Evolutionary conservation across 306 rosid species (phyloP).

Genomic region (Potentilla sterilis): DNA sequence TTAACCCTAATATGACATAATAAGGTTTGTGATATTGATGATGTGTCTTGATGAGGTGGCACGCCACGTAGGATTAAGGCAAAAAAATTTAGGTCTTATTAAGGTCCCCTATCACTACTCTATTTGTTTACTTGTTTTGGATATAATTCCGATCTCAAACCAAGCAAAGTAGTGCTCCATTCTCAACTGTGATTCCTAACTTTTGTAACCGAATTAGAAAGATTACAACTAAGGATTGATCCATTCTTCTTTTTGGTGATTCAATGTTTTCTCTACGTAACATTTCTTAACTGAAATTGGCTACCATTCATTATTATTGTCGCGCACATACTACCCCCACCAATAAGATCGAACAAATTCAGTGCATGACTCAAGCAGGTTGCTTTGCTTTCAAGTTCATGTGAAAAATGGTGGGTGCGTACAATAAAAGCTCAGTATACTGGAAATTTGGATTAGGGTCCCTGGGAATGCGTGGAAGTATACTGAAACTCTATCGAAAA

Average conservation of each 20-base stretch:
- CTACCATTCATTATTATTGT: not conserved
- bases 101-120: no score
- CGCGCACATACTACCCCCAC: not conserved
- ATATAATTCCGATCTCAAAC: no score
- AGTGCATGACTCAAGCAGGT: not conserved
- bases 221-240: not conserved
- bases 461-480: constrained; percentile 9
- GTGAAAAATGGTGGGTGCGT: not conserved
- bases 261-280: not conserved
- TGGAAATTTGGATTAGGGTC: not conserved
- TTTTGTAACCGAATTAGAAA: not conserved
- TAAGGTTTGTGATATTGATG: no score
- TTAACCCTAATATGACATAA: no score
- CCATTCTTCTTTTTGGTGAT: not conserved
- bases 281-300: not conserved
- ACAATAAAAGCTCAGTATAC: not conserved
- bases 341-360: not conserved
- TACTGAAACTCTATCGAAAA: not conserved
- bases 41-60: no score
- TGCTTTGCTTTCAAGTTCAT: not conserved
- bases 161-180: no score
- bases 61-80: no score
- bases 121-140: no score
- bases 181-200: no score
- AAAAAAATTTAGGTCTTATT: no score